A percentile compares a stretch with the other conserved stretches of the same genome.
phyloP scores from a whole-genome alignment of 2,329 filamentous ascomycete genomes.

The Penicillium sp. region DNA sequence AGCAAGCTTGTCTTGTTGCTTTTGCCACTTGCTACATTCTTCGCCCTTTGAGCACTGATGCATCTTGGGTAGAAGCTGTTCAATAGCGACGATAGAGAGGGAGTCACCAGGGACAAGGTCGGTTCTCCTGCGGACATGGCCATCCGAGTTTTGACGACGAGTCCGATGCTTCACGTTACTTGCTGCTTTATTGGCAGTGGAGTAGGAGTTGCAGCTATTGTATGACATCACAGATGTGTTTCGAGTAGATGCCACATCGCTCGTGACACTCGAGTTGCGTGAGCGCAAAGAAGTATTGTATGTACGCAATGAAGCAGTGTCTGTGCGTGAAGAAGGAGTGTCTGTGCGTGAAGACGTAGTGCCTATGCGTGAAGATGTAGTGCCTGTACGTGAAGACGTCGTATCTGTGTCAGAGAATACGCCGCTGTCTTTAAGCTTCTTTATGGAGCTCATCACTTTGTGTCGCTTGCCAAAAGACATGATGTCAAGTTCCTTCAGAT shows the following conservation, averaged over 20 bases:
- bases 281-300: background rate
- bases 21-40: slow-evolving; percentile 71
- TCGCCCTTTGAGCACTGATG: slow-evolving; percentile 81
- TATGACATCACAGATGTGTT: slow-evolving; percentile 5
- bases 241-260: slow-evolving; percentile 5
- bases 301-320: background rate
- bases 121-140: background rate
- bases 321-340: no score
- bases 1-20: slow-evolving; percentile 68
- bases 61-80: slow-evolving; percentile 74
- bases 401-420: background rate
- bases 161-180: slow-evolving; percentile 13
- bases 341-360: background rate
- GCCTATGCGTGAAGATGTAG: no score
- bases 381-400: no score
- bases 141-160: slow-evolving; percentile 14
- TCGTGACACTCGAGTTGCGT: slow-evolving; percentile 5
- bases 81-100: slow-evolving; percentile 83
- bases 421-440: slow-evolving; percentile 39
- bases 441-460: slow-evolving; percentile 52
- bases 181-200: background rate
- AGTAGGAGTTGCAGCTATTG: background rate
- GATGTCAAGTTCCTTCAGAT: slow-evolving; percentile 56
- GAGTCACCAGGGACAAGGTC: slow-evolving; percentile 59
- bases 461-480: slow-evolving; percentile 57